Base-by-base conservation (phyloP, 2,329 filamentous ascomycete genomes). In the Septoria linicola region DNA sequence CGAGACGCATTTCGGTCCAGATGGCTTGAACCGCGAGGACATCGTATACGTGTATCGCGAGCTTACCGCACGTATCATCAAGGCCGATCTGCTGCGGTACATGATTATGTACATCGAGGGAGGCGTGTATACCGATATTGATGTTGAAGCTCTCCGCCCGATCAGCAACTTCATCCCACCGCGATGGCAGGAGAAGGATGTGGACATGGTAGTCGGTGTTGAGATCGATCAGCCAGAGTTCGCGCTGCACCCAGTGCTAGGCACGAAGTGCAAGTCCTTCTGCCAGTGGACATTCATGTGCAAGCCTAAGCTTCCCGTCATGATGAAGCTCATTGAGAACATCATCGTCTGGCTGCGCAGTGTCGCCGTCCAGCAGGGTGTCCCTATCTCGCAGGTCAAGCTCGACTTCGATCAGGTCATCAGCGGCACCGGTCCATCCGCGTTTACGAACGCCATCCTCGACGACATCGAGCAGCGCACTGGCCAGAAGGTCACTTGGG, bases 281-380 rank as follows among this genome's bases (percentile, higher is more conserved):
- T 88, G 84, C 66, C 85, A 88, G 63, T 88, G 85, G 85, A 88
- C 85, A 0, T 86, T 88, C 62, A 84, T 86, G 72, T 80, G 80
- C 60, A 85, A 87, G 63, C 83, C 85, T 1, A 73, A 76, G 14
- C 77, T 83, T 20, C 82, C 83, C 1, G 82, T 88, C 49, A 87
- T 88, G 82, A 73, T 87, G 66, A 72, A 73, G 25, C 74, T 88
- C 3, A 79, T 88, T 40, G 82, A 87, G 64, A 80, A 84, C 61
- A 87, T 88, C 64, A 78, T 87, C 68, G 65, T 71, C 1, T 87
- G 84, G 84, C 73, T 88, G 42, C 76, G 80, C 21, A 77, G 75
- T 0, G 75, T 87, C 2, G 77, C 84, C 1, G 70, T 71, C 41
- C 66, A 80, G 53, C 84, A 88, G 62, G 75, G 75, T 2, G 79